Base-by-base conservation (phyloP, 139 green algal species). In the Chlamydomonas eustigma region DNA sequence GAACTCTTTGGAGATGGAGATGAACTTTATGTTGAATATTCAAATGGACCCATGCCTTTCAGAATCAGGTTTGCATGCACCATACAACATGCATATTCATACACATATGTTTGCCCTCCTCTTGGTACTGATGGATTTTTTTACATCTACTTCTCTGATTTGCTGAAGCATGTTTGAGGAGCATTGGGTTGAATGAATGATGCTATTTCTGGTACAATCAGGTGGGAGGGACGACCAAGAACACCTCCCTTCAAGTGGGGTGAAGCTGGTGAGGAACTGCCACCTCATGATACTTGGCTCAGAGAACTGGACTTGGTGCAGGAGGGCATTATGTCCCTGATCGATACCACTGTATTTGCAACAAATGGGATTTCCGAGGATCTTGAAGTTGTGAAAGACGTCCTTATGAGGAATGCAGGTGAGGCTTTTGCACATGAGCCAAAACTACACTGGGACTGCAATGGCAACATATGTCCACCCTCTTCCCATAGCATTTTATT, bases 241-340 rank as follows among this genome's bases (percentile, higher is more conserved):
- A 91, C 83, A 3, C 89, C 90, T 3, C 86, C 86, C 6, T 91
- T 92, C 63, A 75, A 84, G 35, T 94, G 90, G 90, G 85, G 82
- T 28, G 78, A 85, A 33, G 73, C 73, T n/a, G 85, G 73, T 12
- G 88, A 89, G 73, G 74, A 88, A 31, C 36, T 89, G 8, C 80
- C 82, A 0, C 77, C 86, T 3, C 87, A 91, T 50, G 83, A 88
- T 58, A 81, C 81, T 1, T 94, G 90, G 90, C 86, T 94, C 5
- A 58, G 65, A 2, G 81, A 92, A 31, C 72, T 92, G 66, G 86
- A 94, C 79, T 74, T 92, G 12, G 71, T 74, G 64, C 50, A 71
- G 2, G 83, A 91, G 71, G 86, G 84, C 28, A 64, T 92, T 36
- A 77, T 71, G 38, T 71, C 81, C 30, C 76, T 92, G 4, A 69